Base-by-base conservation (phyloP, 2,329 filamentous ascomycete species). In the Diaporthe vaccinii region DNA sequence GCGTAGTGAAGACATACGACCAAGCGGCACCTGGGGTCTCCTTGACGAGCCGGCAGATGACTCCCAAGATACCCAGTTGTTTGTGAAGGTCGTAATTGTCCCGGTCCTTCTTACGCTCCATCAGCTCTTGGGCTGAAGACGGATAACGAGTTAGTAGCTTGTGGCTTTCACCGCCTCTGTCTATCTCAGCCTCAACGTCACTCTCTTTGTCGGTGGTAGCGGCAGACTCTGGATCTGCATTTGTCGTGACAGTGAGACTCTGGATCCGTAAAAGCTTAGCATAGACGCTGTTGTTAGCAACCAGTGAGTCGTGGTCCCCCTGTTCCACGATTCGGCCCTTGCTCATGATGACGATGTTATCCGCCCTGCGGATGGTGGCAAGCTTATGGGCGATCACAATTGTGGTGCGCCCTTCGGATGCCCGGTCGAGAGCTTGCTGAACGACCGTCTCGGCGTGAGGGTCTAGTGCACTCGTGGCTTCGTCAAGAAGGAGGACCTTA, bases 351-450 rank as follows among this genome's bases (percentile, higher is more conserved):
- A 85, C 81, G 20, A 85, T 85, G 46, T 84, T 84, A 74, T 85
- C 83, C 0, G 84, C 84, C 41, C 83, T 83, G 73, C 85, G 84
- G 51, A 87, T 83, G 0, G 91, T 91, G 36, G 89, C 90, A 0
- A 92, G 84, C 84, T 91, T 28, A 81, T 92, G 90, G 0, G 92
- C 92, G 74, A 94, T 92, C 51, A 92, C 88, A 41, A 94, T 90
- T 0, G 91, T 93, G 0, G 92, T 94, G n/a, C 91, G 86, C 34
- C 88, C 87, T 55, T 86, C 84, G 0, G 90, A 90, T 0, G 92
- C 86, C n/a, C 44, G 17, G 7, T 72, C 74, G 7, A 75, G n/a
- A 17, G 70, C 74, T 22, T 71, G 53, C 34, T 75, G 74, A 8
- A 91, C 89, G 17, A 91, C 84, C 80, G 89, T 86, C 82, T 91